Base-by-base conservation (phyloP, 1,284 basidiomycete genomes). In the Puccinia hordei region DNA sequence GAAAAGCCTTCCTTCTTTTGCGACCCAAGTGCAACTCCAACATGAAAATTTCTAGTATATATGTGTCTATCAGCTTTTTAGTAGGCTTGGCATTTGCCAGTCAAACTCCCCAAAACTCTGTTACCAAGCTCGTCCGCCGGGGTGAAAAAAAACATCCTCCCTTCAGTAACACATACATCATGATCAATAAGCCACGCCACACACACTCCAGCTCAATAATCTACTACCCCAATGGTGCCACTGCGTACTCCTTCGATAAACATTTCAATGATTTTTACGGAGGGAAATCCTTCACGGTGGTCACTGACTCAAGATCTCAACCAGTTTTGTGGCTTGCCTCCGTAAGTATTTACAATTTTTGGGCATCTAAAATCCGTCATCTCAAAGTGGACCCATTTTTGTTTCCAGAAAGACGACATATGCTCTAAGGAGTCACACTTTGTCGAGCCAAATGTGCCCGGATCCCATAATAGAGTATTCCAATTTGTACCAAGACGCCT, bases 81-180 rank as follows among this genome's bases (percentile, higher is more conserved):
- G 27, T 59, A 59, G 57, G 57, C 27, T 33, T 59, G 19, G 17
- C 13, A 9, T 33, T 59, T 30, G 57, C 57, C 1, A 59, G 27
- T 24, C 57, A 59, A 59, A 59, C 27, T n/a, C 33, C 57, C 19
- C 57, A n/a, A 59, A 59, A 33, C 57, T 33, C 57, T 33, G 57
- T 33, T 59, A 33, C 57, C 10, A 30, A n/a, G 30, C 57, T 59
- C 57, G 57, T 33, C 27, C 57, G 57, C 13, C 57, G 57, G 17
- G 13, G 30, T 13, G 15, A 17, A 10, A 33, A 59, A 30, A 15
- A 8, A 10, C 57, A 59, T 17, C 30, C 57, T 13, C 27, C 57
- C 17, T 59, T 59, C 57, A 59, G 27, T 9, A 59, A 24, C 57
- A 59, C 30, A 8, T 59, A 59, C 57, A 59, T 59, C 30, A 59